Base-by-base conservation (phyloP, 805 yeast species). In the Cyberlindnera nakhonratchasimensis region DNA sequence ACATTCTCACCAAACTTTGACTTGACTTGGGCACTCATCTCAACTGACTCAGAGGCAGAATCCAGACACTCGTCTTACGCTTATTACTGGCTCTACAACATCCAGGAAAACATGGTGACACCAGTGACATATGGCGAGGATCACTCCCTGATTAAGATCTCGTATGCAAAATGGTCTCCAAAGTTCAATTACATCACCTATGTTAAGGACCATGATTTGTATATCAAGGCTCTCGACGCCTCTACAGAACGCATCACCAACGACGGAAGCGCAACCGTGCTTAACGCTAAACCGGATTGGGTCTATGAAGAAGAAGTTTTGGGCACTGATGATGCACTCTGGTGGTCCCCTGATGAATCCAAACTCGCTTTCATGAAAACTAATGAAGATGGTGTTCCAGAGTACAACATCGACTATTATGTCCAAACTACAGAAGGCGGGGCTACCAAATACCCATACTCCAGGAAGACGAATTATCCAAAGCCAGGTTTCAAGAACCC, bases 221-320 rank as follows among this genome's bases (percentile, higher is more conserved):
- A 70, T 57, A 50, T 86, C 13, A 72, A 71, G 42, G 65, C 75
- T 11, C 39, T 67, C 1, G 46, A 45, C 13, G 42, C 54, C 31
- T 17, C 58, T 8, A 59, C 51, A 1, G 79, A 77, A 53, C 32
- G 40, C 1, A 45, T 65, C 2, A 86, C 96, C 0, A 43, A 47
- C 23, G 95, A 85, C 54, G 96, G 96, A 13, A 77, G 80, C 18
- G 71, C 68, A 1, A 71, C 72, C 43, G 65, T 85, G 6, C 82
- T 86, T 58, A 84, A 89, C 56, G 96, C 95, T 2, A 81, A 79
- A 49, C 91, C 96, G 0, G 96, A 88, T 59, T 88, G 96, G 96
- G 95, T 87, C 9, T 89, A 88, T 53, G 96, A 89, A 57, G 96
- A 88, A 53, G 96, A 88, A 61, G 95, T 88, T 1, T 71, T 86